A percentile compares a stretch with the other conserved stretches of the same genome.
Conservation (phyloP, 192 early-diverging fungal genomes). For the Chytriomyces hyalinus region DNA sequence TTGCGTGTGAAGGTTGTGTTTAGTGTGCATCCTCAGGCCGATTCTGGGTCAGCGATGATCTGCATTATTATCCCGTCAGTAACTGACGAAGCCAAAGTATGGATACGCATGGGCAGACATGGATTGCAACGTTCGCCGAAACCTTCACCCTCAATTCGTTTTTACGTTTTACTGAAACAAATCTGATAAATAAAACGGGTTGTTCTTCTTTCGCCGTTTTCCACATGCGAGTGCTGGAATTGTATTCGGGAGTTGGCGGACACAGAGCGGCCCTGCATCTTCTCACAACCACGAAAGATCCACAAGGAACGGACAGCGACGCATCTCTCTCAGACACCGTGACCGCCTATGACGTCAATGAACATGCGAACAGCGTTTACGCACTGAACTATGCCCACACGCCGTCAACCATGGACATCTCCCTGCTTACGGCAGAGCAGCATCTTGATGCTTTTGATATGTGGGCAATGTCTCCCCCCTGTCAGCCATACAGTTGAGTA, state of each 20-base stretch:
- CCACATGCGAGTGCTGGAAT: constrained; percentile 40
- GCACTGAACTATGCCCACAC: constrained; percentile 40
- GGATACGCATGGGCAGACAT: too few relatives aligned
- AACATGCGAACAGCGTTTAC: constrained; percentile 71
- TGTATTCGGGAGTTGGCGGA: constrained; percentile 68
- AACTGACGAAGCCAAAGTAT: too few relatives aligned
- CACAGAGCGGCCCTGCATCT: constrained; percentile 46
- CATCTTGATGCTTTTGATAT: constrained; percentile 47
- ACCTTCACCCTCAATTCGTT: neutral
- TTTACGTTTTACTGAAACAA: neutral
- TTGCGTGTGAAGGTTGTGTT: too few relatives aligned
- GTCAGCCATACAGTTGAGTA: constrained; percentile 65
- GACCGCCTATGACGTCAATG: constrained; percentile 85
- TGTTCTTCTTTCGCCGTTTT: neutral
- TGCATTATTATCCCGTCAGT: too few relatives aligned
- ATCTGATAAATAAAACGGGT: neutral
- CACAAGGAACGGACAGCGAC: constrained; percentile 42
- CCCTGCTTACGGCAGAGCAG: constrained; percentile 10
- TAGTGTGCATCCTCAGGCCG: too few relatives aligned
- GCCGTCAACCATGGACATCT: constrained; percentile 32
- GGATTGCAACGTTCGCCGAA: neutral
- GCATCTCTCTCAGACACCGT: constrained; percentile 39
- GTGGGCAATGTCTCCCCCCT: constrained; percentile 87
- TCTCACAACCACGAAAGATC: constrained; percentile 38
- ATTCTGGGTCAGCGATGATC: too few relatives aligned